Percentiles rank a stretch among this genome's conserved stretches.
phyloP scores from a whole-genome alignment of 176 grass and related monocot species.

The Eleusine coracana region DNA sequence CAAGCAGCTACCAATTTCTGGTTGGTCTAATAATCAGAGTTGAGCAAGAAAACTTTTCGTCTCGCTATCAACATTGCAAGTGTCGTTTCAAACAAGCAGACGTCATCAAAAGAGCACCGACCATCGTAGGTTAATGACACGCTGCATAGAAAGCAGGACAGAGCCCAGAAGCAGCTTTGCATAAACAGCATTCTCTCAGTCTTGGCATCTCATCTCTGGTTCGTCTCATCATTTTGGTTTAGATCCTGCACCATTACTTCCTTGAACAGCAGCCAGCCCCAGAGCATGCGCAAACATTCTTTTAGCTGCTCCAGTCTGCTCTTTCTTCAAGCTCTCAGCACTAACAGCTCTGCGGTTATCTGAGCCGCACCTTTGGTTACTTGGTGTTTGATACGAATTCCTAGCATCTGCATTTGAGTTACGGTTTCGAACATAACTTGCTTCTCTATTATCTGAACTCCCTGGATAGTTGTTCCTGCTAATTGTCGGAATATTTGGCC shows the following conservation, averaged over 20 bases:
- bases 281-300: slow-evolving; percentile 91
- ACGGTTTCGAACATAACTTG: neutral
- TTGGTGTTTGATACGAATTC: neutral
- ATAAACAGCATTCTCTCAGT: slow-evolving; percentile 1
- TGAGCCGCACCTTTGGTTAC: slow-evolving; percentile 22
- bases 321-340: slow-evolving; percentile 71
- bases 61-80: neutral
- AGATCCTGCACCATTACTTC: slow-evolving; percentile 7
- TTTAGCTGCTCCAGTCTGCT: slow-evolving; percentile 78
- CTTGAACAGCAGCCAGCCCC: slow-evolving; percentile 47
- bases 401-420: slow-evolving; percentile 16
- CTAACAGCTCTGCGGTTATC: slow-evolving; percentile 27
- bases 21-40: neutral
- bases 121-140: neutral
- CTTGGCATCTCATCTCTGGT: slow-evolving; percentile 13
- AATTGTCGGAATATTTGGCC: neutral
- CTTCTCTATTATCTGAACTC: slow-evolving; percentile 32
- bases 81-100: neutral
- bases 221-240: slow-evolving; percentile 44
- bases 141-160: neutral
- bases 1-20: neutral
- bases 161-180: neutral
- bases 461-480: slow-evolving; percentile 21
- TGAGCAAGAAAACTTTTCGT: neutral
- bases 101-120: neutral